Evolutionary conservation across 305 asterid genomes (phyloP).

Genomic region (Petunia hybrid): DNA sequence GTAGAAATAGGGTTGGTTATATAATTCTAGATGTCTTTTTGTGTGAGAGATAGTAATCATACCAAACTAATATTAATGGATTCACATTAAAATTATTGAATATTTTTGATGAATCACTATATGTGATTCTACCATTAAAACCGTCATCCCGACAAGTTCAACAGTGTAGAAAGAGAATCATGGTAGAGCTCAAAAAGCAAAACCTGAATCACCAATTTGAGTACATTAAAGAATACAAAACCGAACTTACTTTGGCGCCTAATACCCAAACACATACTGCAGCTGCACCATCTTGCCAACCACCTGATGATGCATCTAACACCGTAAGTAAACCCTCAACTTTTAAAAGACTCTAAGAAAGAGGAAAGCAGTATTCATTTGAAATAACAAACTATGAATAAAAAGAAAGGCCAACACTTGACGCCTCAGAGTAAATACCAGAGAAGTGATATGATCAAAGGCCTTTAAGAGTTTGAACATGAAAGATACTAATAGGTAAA

Average conservation of each 20-base stretch:
- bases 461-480: conserved; percentile 1
- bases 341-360: background rate
- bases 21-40: background rate
- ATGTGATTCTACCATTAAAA: background rate
- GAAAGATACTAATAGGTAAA: conserved; percentile 21
- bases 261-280: conserved; percentile 90
- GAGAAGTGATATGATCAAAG: background rate
- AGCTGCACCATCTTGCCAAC: conserved; percentile 97
- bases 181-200: conserved; percentile 14
- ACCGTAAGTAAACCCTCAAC: conserved; percentile 25
- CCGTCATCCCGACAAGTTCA: conserved; percentile 9
- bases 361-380: background rate
- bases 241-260: conserved; percentile 72
- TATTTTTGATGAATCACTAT: background rate
- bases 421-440: background rate
- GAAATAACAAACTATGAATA: background rate
- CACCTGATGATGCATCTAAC: conserved; percentile 55
- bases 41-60: background rate
- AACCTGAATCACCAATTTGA: background rate
- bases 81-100: background rate
- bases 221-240: background rate
- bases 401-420: background rate
- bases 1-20: background rate
- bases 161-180: background rate
- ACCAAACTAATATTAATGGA: conserved; percentile 20